phyloP scores from a whole-genome alignment of 495 filamentous ascomycete species.

The Xylaria intraflava region DNA sequence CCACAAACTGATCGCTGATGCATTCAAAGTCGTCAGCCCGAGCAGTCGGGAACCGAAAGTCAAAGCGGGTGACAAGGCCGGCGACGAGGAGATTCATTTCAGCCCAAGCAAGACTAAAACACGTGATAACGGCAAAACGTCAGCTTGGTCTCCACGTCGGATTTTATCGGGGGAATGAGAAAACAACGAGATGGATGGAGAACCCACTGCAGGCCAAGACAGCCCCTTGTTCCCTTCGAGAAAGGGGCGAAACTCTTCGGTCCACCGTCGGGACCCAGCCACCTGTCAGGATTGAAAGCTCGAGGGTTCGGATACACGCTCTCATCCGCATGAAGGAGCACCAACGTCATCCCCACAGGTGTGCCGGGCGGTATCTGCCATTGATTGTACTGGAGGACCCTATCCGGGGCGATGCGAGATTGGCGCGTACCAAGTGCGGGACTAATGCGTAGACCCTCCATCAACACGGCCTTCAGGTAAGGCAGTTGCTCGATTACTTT shows the following conservation, averaged over 20 bases:
- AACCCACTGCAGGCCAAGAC: constrained; percentile 29
- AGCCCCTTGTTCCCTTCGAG: constrained; percentile 18
- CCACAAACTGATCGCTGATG: constrained; percentile 23
- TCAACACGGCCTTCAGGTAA: constrained; percentile 28
- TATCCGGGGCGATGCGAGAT: constrained; percentile 30
- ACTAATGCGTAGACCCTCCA: constrained; percentile 32
- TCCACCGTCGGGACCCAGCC: constrained; percentile 13
- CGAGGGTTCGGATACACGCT: constrained; percentile 15
- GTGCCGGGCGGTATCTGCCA: constrained; percentile 44
- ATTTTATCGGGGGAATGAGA: no score
- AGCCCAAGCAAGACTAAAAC: constrained; percentile 21
- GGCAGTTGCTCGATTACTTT: constrained; percentile 18
- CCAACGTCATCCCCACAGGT: constrained; percentile 28
- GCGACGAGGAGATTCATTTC: constrained; percentile 21
- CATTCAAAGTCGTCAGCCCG: constrained; percentile 19
- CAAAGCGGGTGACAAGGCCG: constrained; percentile 12
- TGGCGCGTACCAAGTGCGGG: constrained; percentile 32
- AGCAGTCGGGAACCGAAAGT: constrained; percentile 18
- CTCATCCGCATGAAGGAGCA: constrained; percentile 27
- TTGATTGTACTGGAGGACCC: constrained; percentile 31
- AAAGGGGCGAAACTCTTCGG: constrained; percentile 23
- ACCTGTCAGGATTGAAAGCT: constrained; percentile 17
- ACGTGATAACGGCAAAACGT: background rate
- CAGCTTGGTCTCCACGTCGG: background rate
- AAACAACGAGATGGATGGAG: background rate